These are phyloP conservation scores for Curvularia sp. DNA, from an alignment of 2,329 filamentous ascomycete species.

Conservation along the genomic window DNA sequence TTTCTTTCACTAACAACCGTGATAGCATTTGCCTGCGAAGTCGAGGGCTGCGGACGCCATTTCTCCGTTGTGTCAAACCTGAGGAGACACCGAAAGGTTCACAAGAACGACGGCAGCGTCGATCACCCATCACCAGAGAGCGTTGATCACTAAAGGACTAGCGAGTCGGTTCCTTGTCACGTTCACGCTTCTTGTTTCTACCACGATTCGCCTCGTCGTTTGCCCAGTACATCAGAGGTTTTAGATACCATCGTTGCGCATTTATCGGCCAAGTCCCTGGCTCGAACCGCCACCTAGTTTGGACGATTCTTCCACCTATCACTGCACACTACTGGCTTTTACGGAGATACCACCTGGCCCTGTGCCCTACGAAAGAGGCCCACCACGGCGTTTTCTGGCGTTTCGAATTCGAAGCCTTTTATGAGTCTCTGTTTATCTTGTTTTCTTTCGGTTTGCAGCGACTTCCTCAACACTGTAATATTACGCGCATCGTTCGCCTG, in stretches of 20 bases:
- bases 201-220: slow-evolving; percentile 12
- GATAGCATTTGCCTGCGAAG: slow-evolving; percentile 91
- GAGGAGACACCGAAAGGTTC: slow-evolving; percentile 92
- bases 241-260: slow-evolving; percentile 50
- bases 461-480: slow-evolving; percentile 43
- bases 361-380: slow-evolving; percentile 14
- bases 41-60: slow-evolving; percentile 91
- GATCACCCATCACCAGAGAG: slow-evolving; percentile 59
- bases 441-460: slow-evolving; percentile 24
- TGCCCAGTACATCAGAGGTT: slow-evolving; percentile 28
- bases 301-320: slow-evolving; percentile 45
- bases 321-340: slow-evolving; percentile 34
- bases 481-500: slow-evolving; percentile 25
- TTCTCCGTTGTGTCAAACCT: slow-evolving; percentile 98
- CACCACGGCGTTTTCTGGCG: slow-evolving; percentile 33
- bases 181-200: slow-evolving; percentile 9
- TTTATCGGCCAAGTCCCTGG: slow-evolving; percentile 37
- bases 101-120: slow-evolving; percentile 72
- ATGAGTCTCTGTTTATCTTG: slow-evolving; percentile 37
- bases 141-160: slow-evolving; percentile 37
- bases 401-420: slow-evolving; percentile 22
- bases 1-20: slow-evolving; percentile 15
- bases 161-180: slow-evolving; percentile 19
- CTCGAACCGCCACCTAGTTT: slow-evolving; percentile 36
- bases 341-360: slow-evolving; percentile 34